Base-by-base conservation (phyloP, 495 filamentous ascomycete genomes). In the Penicillium verhagenii region DNA sequence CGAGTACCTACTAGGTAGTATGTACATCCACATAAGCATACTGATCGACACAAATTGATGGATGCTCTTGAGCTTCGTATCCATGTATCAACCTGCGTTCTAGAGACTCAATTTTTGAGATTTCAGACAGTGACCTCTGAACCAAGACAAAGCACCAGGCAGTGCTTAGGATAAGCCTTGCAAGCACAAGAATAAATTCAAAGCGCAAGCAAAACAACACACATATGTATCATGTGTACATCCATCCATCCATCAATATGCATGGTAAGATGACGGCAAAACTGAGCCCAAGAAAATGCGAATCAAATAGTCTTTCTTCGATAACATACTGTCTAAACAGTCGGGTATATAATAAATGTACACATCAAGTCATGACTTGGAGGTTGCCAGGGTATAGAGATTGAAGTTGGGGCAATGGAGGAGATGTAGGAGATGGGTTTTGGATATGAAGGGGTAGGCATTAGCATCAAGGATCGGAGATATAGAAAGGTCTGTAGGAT, bases 341-440 rank as follows among this genome's bases (percentile, higher is more conserved):
- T 49, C 49, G 66, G 63, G 60, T 67, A 67, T 65, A 57, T 40
- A 24, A 61, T 59, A 58, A 53, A 54, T 64, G 53, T 65, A 60
- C 55, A 64, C 65, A 52, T 68, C 45, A 68, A 64, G 61, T 66
- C 60, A 61, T 66, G 55, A 53, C 52, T 33, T 37, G 53, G 48
- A 25, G 45, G 38, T 48, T 26, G 16, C 24, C 24, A 6, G 18
- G 33, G 26, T 33, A 29, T 24, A 31, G 21, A 24, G 24, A 26
- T 40, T 20, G 26, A 4, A 33, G 42, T 35, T 16, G 28, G 24
- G n/a, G 50, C 16, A 21, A 40, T 49, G 28, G n/a, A n/a, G n/a
- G n/a, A 16, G 6, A 11, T 14, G 21, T 29, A 26, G 47, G 2
- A 31, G 33, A 46, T 47, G 14, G 11, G 24, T 13, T 40, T 28